phyloP scores from a whole-genome alignment of 257 asterid genomes.

The Vinca minor region DNA sequence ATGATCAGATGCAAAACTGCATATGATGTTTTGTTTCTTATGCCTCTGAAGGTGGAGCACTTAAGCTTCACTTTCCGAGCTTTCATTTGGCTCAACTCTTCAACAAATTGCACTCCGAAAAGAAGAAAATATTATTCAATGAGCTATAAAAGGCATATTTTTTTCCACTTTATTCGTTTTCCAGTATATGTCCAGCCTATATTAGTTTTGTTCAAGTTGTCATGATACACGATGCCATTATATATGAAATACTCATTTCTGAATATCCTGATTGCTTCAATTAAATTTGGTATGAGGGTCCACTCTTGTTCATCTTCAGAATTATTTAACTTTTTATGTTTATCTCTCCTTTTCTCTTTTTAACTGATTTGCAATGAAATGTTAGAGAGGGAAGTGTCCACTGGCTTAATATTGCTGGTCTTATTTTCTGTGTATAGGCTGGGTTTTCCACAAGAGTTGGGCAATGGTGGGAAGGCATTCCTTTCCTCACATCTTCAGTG shows the following conservation, averaged over 20 bases:
- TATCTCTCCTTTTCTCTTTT: background rate
- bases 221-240: background rate
- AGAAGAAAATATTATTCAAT: too few relatives aligned
- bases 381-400: background rate
- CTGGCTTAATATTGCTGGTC: background rate
- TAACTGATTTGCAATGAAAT: background rate
- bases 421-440: conserved; percentile 42
- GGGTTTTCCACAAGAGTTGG: conserved; percentile 71
- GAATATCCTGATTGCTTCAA: background rate
- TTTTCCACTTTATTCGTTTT: background rate
- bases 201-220: background rate
- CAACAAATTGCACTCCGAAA: background rate
- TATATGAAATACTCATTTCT: background rate
- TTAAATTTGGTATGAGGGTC: background rate
- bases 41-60: background rate
- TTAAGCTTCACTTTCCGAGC: too few relatives aligned
- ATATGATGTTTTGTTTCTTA: background rate
- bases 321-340: background rate
- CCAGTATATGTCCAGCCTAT: background rate
- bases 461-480: conserved; percentile 97
- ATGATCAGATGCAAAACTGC: background rate
- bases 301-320: too few relatives aligned
- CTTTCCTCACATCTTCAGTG: conserved; percentile 66
- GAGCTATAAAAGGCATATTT: background rate
- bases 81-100: too few relatives aligned